A percentile compares a stretch with the other conserved stretches of the same genome.
Conservation (phyloP, 768 basidiomycete genomes). For the Pisolithus microcarpus region DNA sequence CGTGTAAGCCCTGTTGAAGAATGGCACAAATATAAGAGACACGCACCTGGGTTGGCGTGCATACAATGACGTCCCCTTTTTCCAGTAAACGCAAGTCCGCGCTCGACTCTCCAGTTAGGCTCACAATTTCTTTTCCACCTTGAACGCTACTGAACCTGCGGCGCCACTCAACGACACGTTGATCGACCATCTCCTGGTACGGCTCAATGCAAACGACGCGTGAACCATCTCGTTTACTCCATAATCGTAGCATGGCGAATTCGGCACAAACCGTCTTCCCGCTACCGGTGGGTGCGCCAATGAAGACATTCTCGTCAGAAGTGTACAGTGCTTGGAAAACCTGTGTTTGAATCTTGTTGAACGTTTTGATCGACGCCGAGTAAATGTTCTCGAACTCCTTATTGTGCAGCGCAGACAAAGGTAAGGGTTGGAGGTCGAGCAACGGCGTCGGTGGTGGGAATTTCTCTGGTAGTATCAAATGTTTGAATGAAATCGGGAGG, state of each 20-base stretch:
- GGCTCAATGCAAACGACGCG: conserved; percentile 95
- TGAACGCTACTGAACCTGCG: conserved; percentile 76
- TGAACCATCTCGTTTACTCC: conserved; percentile 78
- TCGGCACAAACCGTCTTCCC: conserved; percentile 98
- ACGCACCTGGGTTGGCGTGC: conserved; percentile 83
- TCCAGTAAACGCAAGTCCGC: conserved; percentile 85
- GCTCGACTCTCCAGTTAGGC: conserved; percentile 89
- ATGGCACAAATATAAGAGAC: neutral
- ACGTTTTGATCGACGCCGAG: conserved; percentile 67
- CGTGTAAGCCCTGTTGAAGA: neutral
- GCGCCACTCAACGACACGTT: conserved; percentile 83
- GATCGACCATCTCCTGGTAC: conserved; percentile 96
- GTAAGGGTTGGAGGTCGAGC: conserved; percentile 86
- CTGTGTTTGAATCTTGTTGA: conserved; percentile 99
- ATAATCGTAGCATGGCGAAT: conserved; percentile 89
- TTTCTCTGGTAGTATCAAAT: conserved; percentile 93
- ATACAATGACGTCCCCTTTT: conserved; percentile 89
- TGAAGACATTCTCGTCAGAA: conserved; percentile 92
- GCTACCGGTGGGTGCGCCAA: conserved; percentile 93
- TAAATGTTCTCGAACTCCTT: conserved; percentile 88
- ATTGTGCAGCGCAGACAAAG: conserved; percentile 88
- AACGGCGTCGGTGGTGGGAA: conserved; percentile 91
- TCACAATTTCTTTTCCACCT: conserved; percentile 90
- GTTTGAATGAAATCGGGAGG: conserved; percentile 94
- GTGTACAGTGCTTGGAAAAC: conserved; percentile 98